phyloP scores from a whole-genome alignment of 169 alveolate genomes.

The Plasmodium reichenowi region DNA sequence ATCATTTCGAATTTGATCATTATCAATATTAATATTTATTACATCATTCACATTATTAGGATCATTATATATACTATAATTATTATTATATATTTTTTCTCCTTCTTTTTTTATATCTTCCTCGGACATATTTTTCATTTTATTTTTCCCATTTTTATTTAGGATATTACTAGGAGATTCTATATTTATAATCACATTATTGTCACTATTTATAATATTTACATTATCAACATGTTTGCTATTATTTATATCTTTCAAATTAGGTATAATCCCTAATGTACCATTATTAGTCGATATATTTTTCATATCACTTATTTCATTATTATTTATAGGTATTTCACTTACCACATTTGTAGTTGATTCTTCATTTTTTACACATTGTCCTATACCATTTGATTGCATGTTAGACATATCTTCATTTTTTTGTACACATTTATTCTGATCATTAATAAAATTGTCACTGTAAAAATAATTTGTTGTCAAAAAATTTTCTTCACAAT shows the following conservation, averaged over 20 bases:
- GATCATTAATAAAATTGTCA: constrained; percentile 9
- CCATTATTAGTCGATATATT: too few relatives aligned
- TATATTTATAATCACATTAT: too few relatives aligned
- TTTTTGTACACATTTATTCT: constrained; percentile 4
- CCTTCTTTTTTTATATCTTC: constrained; percentile 1
- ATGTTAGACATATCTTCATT: not conserved
- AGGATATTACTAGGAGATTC: too few relatives aligned
- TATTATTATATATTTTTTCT: not conserved
- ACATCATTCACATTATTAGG: not conserved
- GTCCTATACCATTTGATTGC: not conserved
- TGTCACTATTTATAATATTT: too few relatives aligned
- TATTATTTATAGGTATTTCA: too few relatives aligned
- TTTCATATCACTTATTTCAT: too few relatives aligned
- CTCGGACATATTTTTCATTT: not conserved
- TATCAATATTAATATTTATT: not conserved
- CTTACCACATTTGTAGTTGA: too few relatives aligned
- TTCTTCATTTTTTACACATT: too few relatives aligned
- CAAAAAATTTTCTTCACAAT: constrained; percentile 25
- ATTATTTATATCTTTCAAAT: too few relatives aligned
- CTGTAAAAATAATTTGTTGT: constrained; percentile 12
- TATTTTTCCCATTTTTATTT: too few relatives aligned
- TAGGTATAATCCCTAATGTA: too few relatives aligned
- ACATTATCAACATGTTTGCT: too few relatives aligned
- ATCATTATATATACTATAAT: not conserved
- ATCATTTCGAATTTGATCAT: not conserved